Percentiles rank a stretch among this genome's conserved stretches.
Evolutionary conservation across 1,284 basidiomycete species (phyloP).

Genomic region (Hemileia vastatrix): DNA sequence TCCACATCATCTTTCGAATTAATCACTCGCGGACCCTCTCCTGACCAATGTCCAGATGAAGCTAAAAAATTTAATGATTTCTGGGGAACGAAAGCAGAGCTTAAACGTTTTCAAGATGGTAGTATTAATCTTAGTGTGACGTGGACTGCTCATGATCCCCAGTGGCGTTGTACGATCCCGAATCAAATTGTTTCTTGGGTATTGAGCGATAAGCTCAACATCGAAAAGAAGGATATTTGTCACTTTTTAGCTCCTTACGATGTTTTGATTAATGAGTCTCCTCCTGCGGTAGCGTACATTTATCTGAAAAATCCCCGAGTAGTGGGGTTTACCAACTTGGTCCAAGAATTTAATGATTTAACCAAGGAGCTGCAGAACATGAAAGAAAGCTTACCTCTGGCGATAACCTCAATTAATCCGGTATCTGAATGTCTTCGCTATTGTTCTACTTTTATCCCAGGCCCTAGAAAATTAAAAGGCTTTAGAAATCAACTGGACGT

Average conservation of each 20-base stretch:
- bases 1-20: conserved; percentile 63
- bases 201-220: conserved; percentile 62
- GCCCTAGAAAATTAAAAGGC: conserved; percentile 48
- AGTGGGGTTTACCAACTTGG: conserved; percentile 58
- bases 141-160: conserved; percentile 53
- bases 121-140: conserved; percentile 86
- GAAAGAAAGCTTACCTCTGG: conserved; percentile 60
- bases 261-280: conserved; percentile 52
- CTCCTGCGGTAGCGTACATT: conserved; percentile 34
- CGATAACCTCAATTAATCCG: conserved; percentile 62
- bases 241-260: conserved; percentile 56
- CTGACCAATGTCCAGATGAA: conserved; percentile 49
- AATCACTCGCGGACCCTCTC: conserved; percentile 77
- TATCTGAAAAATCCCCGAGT: conserved; percentile 43
- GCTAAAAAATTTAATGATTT: conserved; percentile 63
- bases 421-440: conserved; percentile 67
- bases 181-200: conserved; percentile 64
- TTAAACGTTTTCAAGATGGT: conserved; percentile 95
- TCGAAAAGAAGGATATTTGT: conserved; percentile 51
- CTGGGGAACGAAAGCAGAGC: conserved; percentile 86
- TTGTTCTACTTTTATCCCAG: conserved; percentile 63
- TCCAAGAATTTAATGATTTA: conserved; percentile 69
- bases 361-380: conserved; percentile 67
- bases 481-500: conserved; percentile 47
- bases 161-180: conserved; percentile 60